phyloP scores from a whole-genome alignment of 2,329 filamentous ascomycete genomes.

The Pseudogymnoascus sp. region DNA sequence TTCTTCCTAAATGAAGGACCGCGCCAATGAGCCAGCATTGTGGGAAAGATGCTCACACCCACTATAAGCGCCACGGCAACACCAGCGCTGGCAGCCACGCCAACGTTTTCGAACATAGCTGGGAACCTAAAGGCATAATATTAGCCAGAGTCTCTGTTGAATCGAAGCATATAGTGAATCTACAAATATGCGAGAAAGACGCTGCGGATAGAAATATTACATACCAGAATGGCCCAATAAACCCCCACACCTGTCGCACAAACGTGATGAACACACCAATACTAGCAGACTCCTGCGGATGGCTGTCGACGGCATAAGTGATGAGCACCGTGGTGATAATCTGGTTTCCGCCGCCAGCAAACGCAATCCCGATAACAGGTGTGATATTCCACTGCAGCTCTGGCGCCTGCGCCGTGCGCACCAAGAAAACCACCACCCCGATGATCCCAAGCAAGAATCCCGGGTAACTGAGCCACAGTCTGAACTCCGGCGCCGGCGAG shows the following conservation, averaged over 20 bases:
- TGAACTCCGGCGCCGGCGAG: conserved; percentile 39
- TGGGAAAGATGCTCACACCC: conserved; percentile 26
- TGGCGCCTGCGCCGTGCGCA: conserved; percentile 38
- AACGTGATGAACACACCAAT: conserved; percentile 53
- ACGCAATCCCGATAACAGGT: conserved; percentile 45
- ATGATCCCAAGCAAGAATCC: conserved; percentile 43
- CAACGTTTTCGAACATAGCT: conserved; percentile 30
- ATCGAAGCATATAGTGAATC: not conserved
- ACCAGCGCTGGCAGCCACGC: conserved; percentile 28
- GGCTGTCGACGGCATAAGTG: conserved; percentile 53
- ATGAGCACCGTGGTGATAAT: conserved; percentile 52
- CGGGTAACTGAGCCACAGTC: conserved; percentile 49
- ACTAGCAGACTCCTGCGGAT: conserved; percentile 42
- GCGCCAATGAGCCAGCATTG: conserved; percentile 25
- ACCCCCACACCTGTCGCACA: conserved; percentile 46
- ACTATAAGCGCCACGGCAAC: conserved; percentile 31
- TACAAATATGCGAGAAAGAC: not conserved
- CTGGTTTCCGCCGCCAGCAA: conserved; percentile 48
- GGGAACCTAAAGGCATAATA: conserved; percentile 28
- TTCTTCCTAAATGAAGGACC: not conserved
- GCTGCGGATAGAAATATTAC: not conserved
- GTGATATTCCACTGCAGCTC: conserved; percentile 45
- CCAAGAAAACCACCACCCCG: conserved; percentile 46
- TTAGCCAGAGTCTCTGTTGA: conserved; percentile 8
- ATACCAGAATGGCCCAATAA: conserved; percentile 26